These are phyloP conservation scores for Penicillium corylophilum DNA, from an alignment of 2,329 filamentous ascomycete species.

Conservation along the genomic window DNA sequence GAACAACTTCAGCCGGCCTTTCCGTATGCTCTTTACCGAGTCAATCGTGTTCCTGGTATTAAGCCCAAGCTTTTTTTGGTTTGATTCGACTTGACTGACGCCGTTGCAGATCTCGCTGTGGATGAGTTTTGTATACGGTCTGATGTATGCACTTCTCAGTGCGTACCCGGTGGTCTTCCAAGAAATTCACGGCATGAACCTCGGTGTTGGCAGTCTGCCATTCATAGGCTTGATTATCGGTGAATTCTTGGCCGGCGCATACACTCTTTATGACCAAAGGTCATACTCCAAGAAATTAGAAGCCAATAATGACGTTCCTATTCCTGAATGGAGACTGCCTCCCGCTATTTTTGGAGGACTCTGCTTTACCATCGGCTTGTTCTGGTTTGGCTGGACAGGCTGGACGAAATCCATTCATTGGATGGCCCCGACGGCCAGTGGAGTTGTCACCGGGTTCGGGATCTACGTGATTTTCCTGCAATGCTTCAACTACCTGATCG, in stretches of 20 bases:
- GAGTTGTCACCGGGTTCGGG: conserved; percentile 33
- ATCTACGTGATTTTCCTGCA: conserved; percentile 36
- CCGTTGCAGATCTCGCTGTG: conserved; percentile 24
- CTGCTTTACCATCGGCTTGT: conserved; percentile 35
- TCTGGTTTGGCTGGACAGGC: conserved; percentile 41
- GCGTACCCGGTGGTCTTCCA: conserved; percentile 33
- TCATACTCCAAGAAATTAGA: conserved; percentile 31
- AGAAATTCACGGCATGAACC: conserved; percentile 31
- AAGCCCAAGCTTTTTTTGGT: fast-evolving
- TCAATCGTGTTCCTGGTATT: conserved; percentile 38
- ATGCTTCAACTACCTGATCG: conserved; percentile 40
- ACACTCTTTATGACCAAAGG: conserved; percentile 26
- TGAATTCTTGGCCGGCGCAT: conserved; percentile 28
- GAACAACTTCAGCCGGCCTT: conserved; percentile 49
- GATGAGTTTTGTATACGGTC: conserved; percentile 35
- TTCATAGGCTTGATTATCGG: conserved; percentile 34
- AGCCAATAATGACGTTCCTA: conserved; percentile 29
- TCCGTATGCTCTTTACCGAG: conserved; percentile 42
- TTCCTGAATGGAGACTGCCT: conserved; percentile 36
- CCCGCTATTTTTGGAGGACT: conserved; percentile 33
- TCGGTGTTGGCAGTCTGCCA: conserved; percentile 31
- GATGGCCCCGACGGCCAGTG: conserved; percentile 36
- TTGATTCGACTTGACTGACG: neutral
- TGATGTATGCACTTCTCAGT: conserved; percentile 31
- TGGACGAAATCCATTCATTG: conserved; percentile 34